Percentiles rank a stretch among this genome's conserved stretches.
phyloP scores from a whole-genome alignment of 1,284 basidiomycete genomes.

The Tilletiopsis washingtonensis region DNA sequence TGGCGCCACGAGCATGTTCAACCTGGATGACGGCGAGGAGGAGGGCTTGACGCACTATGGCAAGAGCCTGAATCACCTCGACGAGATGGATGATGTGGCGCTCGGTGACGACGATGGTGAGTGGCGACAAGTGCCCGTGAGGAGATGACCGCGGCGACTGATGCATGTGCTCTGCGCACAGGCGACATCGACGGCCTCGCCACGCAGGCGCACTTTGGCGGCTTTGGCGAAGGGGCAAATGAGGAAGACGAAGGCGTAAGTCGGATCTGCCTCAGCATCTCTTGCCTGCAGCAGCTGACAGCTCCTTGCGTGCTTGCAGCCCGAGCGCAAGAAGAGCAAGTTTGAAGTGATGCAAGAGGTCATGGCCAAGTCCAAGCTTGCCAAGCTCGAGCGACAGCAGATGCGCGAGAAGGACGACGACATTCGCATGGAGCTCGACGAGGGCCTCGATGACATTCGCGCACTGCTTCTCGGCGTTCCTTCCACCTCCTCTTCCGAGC shows the following conservation, averaged over 20 bases:
- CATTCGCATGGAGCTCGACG: slow-evolving; percentile 77
- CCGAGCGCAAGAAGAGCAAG: slow-evolving; percentile 54
- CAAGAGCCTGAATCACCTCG: slow-evolving; percentile 69
- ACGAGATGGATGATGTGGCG: slow-evolving; percentile 70
- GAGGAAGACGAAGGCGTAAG: slow-evolving; percentile 44
- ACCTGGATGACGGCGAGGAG: slow-evolving; percentile 65
- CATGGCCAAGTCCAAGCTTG: slow-evolving; percentile 82
- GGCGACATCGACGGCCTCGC: slow-evolving; percentile 54
- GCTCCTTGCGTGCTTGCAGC: neutral
- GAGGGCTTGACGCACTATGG: slow-evolving; percentile 77
- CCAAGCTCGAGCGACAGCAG: slow-evolving; percentile 73
- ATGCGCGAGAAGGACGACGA: slow-evolving; percentile 79
- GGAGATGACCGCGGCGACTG: neutral
- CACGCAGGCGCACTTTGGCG: slow-evolving; percentile 68
- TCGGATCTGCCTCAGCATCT: too few species aligned
- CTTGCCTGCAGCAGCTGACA: neutral
- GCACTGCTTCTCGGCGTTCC: slow-evolving; percentile 59
- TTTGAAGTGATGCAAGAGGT: slow-evolving; percentile 97
- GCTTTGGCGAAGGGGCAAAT: slow-evolving; percentile 65
- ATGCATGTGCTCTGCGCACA: neutral
- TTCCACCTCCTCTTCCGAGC: too few species aligned
- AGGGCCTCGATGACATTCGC: slow-evolving; percentile 75
- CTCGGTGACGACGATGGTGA: slow-evolving; percentile 36
- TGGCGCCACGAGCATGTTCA: slow-evolving; percentile 60
- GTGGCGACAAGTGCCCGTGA: slow-evolving; percentile 2